phyloP scores from a whole-genome alignment of 768 basidiomycete species.

The Boletus barrowsii region DNA sequence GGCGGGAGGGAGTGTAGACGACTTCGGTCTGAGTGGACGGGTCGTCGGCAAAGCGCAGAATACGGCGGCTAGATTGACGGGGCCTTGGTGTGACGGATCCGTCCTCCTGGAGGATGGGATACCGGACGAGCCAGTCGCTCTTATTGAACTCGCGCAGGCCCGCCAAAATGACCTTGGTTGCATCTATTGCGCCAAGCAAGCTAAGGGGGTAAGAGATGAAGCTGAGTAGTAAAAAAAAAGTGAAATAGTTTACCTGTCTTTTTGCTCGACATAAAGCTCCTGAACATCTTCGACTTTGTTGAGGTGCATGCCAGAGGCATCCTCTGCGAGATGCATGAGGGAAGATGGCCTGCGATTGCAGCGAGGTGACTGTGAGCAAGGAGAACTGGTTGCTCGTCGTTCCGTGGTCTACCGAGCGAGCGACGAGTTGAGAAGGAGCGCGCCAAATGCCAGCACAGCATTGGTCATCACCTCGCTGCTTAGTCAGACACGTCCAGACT shows the following conservation, averaged over 20 bases:
- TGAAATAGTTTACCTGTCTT: constrained; percentile 60
- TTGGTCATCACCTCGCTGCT: constrained; percentile 7
- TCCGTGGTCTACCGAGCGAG: constrained; percentile 5
- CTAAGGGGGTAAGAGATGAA: constrained; percentile 6
- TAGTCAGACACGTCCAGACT: constrained; percentile 14
- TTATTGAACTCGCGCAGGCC: constrained; percentile 81
- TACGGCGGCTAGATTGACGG: constrained; percentile 54
- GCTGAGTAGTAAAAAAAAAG: neutral
- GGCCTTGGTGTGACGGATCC: constrained; percentile 22
- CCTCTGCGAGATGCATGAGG: constrained; percentile 15
- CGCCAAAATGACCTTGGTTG: constrained; percentile 62
- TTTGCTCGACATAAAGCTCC: constrained; percentile 70
- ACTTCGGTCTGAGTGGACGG: constrained; percentile 67
- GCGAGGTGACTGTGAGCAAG: neutral
- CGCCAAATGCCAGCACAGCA: no score
- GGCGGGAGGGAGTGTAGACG: constrained; percentile 48
- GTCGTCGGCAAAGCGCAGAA: constrained; percentile 84
- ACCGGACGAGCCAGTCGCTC: constrained; percentile 83
- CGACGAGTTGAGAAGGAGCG: neutral
- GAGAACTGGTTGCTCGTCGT: neutral
- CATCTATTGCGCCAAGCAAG: constrained; percentile 73
- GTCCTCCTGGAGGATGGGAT: constrained; percentile 67
- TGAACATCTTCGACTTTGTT: constrained; percentile 71
- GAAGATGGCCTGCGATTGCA: constrained; percentile 1
- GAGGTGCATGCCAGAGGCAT: constrained; percentile 29